These are phyloP conservation scores for Selaginella tamariscina DNA, from an alignment of 75 land plant genomes.

Conservation along the genomic window DNA sequence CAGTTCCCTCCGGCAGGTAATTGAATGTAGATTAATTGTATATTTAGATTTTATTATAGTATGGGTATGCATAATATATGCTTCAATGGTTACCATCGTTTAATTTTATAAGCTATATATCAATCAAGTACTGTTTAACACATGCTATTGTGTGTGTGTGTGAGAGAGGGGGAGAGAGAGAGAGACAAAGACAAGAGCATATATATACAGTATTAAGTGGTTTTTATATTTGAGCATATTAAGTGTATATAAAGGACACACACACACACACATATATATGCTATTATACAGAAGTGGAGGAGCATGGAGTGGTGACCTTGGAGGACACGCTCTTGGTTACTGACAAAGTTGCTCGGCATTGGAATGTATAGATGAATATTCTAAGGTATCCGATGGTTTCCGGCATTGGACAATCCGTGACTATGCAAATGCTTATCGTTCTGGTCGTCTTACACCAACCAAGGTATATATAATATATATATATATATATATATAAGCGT, in stretches of 20 bases:
- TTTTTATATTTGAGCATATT: neutral
- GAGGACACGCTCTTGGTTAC: slow-evolving; percentile 29
- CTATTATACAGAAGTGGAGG: slow-evolving; percentile 25
- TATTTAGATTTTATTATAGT: too few species aligned
- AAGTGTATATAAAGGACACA: neutral
- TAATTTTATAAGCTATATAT: too few species aligned
- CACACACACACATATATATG: too few species aligned
- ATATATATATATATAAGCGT: neutral
- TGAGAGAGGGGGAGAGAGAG: too few species aligned
- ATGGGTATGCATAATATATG: too few species aligned
- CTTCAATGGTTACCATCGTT: too few species aligned
- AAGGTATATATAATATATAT: slow-evolving; percentile 21
- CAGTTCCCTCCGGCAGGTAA: slow-evolving; percentile 13
- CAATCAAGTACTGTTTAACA: too few species aligned
- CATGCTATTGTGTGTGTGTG: too few species aligned
- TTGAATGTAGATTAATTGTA: neutral
- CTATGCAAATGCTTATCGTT: slow-evolving; percentile 42
- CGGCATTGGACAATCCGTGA: slow-evolving; percentile 58
- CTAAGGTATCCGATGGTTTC: slow-evolving; percentile 23
- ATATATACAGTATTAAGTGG: too few species aligned
- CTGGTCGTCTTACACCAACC: slow-evolving; percentile 44
- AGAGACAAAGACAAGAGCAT: too few species aligned
- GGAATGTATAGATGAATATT: slow-evolving; percentile 31
- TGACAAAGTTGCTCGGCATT: slow-evolving; percentile 30
- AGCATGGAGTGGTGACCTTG: slow-evolving; percentile 25